phyloP scores from a whole-genome alignment of 768 basidiomycete species.

The Trametes elegans region DNA sequence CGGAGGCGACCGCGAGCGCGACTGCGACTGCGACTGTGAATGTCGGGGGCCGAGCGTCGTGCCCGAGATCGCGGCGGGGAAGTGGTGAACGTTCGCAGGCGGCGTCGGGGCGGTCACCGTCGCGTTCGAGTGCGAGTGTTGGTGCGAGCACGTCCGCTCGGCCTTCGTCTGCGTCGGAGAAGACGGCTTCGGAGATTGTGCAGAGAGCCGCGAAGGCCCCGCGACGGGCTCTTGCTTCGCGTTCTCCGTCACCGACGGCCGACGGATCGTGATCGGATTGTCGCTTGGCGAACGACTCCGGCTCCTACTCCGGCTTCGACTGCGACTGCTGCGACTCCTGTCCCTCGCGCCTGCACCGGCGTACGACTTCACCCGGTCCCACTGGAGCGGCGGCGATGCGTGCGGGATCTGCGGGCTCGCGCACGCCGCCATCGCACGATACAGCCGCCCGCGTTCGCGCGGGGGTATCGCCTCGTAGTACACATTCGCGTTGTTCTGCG shows the following conservation, averaged over 20 bases:
- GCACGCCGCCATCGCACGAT: slow-evolving; percentile 5
- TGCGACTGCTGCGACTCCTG: not conserved
- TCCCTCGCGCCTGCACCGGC: not conserved
- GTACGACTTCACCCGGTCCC: slow-evolving; percentile 6
- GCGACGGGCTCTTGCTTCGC: slow-evolving; percentile 5
- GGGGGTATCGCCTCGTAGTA: slow-evolving; percentile 30
- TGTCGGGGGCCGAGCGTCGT: slow-evolving; percentile 24
- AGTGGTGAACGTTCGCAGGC: slow-evolving; percentile 28
- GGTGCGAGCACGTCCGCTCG: slow-evolving; percentile 34
- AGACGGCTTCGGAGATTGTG: not conserved
- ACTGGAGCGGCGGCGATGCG: slow-evolving; percentile 12
- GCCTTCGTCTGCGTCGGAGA: not conserved
- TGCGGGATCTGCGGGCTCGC: slow-evolving; percentile 5
- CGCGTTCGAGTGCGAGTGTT: slow-evolving; percentile 48
- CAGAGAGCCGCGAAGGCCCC: slow-evolving; percentile 9
- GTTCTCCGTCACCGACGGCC: not conserved
- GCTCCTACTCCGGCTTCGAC: slow-evolving; percentile 4
- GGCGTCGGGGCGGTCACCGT: slow-evolving; percentile 47
- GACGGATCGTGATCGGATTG: slow-evolving; percentile 15
- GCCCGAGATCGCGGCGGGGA: slow-evolving; percentile 15
- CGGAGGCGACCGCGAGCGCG: slow-evolving; percentile 22
- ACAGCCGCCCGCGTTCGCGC: slow-evolving; percentile 16
- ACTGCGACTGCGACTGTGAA: slow-evolving; percentile 20
- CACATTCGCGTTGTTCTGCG: slow-evolving; percentile 19
- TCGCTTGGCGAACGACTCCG: slow-evolving; percentile 1